phyloP scores from a whole-genome alignment of 1,284 basidiomycete species.

The Peniophora sp. region DNA sequence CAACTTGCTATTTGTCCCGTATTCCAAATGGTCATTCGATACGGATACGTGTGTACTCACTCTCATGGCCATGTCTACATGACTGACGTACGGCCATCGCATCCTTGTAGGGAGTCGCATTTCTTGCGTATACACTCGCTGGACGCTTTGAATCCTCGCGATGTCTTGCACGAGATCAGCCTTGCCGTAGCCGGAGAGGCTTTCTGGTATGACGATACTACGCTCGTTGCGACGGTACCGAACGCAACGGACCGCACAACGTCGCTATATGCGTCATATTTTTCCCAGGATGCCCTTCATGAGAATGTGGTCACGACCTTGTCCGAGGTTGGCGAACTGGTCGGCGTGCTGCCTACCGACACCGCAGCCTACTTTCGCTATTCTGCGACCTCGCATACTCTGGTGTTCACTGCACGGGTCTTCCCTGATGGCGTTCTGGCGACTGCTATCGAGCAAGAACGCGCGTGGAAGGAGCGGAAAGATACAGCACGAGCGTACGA shows the following conservation, averaged over 20 bases:
- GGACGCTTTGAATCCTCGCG: not conserved
- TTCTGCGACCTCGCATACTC: conserved; percentile 33
- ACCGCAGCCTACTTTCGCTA: conserved; percentile 64
- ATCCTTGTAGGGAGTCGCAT: conserved; percentile 23
- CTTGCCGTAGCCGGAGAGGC: conserved; percentile 61
- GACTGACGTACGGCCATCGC: conserved; percentile 33
- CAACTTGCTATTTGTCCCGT: conserved; percentile 56
- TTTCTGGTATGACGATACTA: conserved; percentile 65
- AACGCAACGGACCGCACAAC: conserved; percentile 33
- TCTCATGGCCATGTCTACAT: conserved; percentile 38
- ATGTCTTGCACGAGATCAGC: conserved; percentile 29
- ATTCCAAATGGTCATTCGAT: conserved; percentile 60
- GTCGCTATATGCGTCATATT: conserved; percentile 50
- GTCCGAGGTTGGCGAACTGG: conserved; percentile 9
- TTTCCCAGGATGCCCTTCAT: conserved; percentile 19
- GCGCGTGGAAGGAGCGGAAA: conserved; percentile 63
- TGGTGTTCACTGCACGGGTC: conserved; percentile 73
- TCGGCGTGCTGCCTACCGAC: conserved; percentile 50
- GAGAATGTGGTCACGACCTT: conserved; percentile 20
- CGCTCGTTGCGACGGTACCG: conserved; percentile 56
- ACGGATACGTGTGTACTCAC: conserved; percentile 52
- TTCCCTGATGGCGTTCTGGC: conserved; percentile 64
- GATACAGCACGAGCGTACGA: conserved; percentile 75
- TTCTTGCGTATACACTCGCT: not conserved
- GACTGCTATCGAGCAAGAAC: conserved; percentile 57